Evolutionary conservation across 2,329 filamentous ascomycete genomes (phyloP).

Genomic region (Dactylellina drechsleri): DNA sequence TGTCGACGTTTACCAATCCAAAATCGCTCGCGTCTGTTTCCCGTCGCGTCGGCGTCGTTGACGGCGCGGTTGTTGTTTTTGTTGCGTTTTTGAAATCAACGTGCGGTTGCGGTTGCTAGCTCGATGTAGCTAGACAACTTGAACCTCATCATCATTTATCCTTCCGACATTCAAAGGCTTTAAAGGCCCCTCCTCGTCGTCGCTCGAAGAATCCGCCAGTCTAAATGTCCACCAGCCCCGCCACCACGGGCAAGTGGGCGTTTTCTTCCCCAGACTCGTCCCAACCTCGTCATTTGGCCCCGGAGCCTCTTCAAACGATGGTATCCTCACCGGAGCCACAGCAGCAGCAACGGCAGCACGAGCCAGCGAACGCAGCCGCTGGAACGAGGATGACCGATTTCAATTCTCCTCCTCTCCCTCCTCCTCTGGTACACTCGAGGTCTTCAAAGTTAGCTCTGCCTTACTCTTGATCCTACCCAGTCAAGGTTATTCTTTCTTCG

Average conservation of each 20-base stretch:
- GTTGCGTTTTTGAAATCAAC: slow-evolving; percentile 41
- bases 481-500: slow-evolving; percentile 42
- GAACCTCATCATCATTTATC: not conserved
- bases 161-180: slow-evolving; percentile 18
- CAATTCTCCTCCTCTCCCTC: slow-evolving; percentile 20
- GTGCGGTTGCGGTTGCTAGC: slow-evolving; percentile 11
- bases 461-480: slow-evolving; percentile 40
- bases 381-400: slow-evolving; percentile 20
- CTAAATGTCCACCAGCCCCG: slow-evolving; percentile 48
- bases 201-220: not conserved
- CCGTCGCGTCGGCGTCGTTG: slow-evolving; percentile 29
- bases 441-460: slow-evolving; percentile 55
- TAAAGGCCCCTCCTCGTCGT: not conserved
- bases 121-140: not conserved
- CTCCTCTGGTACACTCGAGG: slow-evolving; percentile 36
- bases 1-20: not conserved
- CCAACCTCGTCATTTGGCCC: slow-evolving; percentile 10
- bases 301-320: slow-evolving; percentile 21
- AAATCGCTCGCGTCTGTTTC: not conserved
- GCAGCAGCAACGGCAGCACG: slow-evolving; percentile 23
- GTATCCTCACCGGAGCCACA: slow-evolving; percentile 4
- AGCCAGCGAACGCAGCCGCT: slow-evolving; percentile 32
- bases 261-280: slow-evolving; percentile 37
- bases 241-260: slow-evolving; percentile 41
- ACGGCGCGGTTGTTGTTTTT: slow-evolving; percentile 50